Evolutionary conservation across 169 alveolate genomes (phyloP).

Genomic region (Blepharisma undulans): DNA sequence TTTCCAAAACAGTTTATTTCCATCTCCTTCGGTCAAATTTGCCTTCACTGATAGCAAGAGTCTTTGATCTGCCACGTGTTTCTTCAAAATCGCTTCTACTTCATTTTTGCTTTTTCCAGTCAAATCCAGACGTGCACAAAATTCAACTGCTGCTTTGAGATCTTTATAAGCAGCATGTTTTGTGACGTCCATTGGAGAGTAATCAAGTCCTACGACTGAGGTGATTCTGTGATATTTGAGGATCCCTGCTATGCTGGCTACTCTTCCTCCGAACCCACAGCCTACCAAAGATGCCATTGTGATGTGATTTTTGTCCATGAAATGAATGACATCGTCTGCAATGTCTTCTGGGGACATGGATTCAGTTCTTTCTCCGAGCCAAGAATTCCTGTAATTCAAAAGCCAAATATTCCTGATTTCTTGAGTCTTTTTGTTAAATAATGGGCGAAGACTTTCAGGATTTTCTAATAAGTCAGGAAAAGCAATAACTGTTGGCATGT

Average conservation of each 20-base stretch:
- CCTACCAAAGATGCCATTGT: conserved; percentile 68
- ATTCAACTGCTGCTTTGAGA: conserved; percentile 49
- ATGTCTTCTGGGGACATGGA: conserved; percentile 59
- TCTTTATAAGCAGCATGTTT: conserved; percentile 58
- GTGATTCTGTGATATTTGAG: conserved; percentile 59
- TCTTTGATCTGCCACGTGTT: conserved; percentile 28
- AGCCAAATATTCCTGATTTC: conserved; percentile 64
- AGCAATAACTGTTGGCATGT: conserved; percentile 66
- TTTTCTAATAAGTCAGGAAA: conserved; percentile 62
- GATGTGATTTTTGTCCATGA: conserved; percentile 60
- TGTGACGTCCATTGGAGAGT: conserved; percentile 65
- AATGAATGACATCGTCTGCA: conserved; percentile 61
- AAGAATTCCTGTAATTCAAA: conserved; percentile 61
- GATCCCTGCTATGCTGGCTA: conserved; percentile 68
- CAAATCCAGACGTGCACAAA: conserved; percentile 31
- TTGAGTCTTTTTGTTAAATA: conserved; percentile 54
- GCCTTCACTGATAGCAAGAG: background rate
- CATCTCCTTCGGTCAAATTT: conserved; percentile 35
- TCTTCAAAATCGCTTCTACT: conserved; percentile 37
- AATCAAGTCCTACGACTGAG: conserved; percentile 65
- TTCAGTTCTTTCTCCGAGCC: conserved; percentile 56
- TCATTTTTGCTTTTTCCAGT: conserved; percentile 6
- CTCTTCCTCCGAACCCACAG: conserved; percentile 73
- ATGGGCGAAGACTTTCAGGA: conserved; percentile 51
- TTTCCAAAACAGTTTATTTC: conserved; percentile 51